phyloP scores from a whole-genome alignment of 495 filamentous ascomycete genomes.

The Hyaloscypha bicolor region DNA sequence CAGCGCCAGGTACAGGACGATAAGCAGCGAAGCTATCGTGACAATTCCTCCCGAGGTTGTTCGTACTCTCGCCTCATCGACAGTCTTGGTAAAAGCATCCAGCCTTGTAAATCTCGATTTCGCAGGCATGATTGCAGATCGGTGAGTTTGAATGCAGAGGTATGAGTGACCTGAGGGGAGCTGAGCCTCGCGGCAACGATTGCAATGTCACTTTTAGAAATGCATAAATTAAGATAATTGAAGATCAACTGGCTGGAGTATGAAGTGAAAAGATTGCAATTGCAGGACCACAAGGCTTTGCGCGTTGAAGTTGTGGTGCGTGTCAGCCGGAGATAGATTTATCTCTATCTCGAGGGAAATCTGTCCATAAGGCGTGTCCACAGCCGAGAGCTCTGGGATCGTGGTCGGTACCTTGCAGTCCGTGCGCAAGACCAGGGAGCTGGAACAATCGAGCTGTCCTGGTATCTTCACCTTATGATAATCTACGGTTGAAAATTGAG shows the following conservation, averaged over 20 bases:
- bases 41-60: constrained; percentile 97
- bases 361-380: neutral
- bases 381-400: too few relatives aligned
- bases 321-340: neutral
- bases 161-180: neutral
- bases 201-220: constrained; percentile 20
- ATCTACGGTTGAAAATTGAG: too few relatives aligned
- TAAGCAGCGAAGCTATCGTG: constrained; percentile 83
- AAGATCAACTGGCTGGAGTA: constrained; percentile 14
- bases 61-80: constrained; percentile 94
- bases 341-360: neutral
- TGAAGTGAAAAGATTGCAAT: constrained; percentile 13
- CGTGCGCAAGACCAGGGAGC: too few relatives aligned
- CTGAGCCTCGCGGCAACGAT: constrained; percentile 27
- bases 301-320: constrained; percentile 1
- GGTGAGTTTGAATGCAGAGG: neutral
- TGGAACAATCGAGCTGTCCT: too few relatives aligned
- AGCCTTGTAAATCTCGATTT: constrained; percentile 92
- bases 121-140: constrained; percentile 49
- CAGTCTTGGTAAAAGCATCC: constrained; percentile 98
- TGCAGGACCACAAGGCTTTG: neutral
- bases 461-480: too few relatives aligned
- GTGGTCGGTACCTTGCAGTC: too few relatives aligned
- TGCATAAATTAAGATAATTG: constrained; percentile 23
- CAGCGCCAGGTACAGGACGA: constrained; percentile 87